Base-by-base conservation (phyloP, 306 rosid genomes). In the Prunus fruticosa region DNA sequence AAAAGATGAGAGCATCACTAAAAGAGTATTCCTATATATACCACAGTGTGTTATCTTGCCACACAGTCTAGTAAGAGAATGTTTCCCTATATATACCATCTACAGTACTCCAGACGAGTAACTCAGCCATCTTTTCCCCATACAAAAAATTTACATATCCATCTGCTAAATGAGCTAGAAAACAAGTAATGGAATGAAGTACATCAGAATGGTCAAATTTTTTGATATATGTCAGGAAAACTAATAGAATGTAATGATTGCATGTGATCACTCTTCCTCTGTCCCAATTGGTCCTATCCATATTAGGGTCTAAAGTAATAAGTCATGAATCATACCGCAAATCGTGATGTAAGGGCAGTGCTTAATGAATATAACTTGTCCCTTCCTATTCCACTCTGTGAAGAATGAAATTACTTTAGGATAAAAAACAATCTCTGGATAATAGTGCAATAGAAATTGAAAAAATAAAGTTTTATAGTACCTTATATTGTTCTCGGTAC, bases 401-500 rank as follows among this genome's bases (percentile, higher is more conserved):
- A 81, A 82, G 57, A 82, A 82, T 69, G 50, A 76, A 76, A 77
- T 46, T 69, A 76, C 72, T 50, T 27, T 43, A 67, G 56, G 51
- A 69, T 58, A 11, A 65, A 60, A 61, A 41, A 62, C 43, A 12
- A 5, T 16, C 19, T 6, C 11, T 3, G 18, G 22, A 57, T 74
- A 20, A 52, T 5, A 41, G 14, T 6, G 3, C 38, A 22, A 76
- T 27, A 51, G 41, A 76, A 4, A 30, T 58, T 63, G 15, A 75
- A 72, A n/a, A 8, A 43, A 71, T 19, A 54, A 54, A 60, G 38
- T 16, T 50, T 47, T 19, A 45, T 27, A 8, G 71, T 85, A 95
- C 97, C 97, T 81, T 81, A 25, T 46, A 63, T 74, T 82, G 80
- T 82, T 80, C 81, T 71, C 78, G 78, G 79, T 57, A 76, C 76